phyloP scores from a whole-genome alignment of 164 flowering plant species.

The Vitis rupestris region DNA sequence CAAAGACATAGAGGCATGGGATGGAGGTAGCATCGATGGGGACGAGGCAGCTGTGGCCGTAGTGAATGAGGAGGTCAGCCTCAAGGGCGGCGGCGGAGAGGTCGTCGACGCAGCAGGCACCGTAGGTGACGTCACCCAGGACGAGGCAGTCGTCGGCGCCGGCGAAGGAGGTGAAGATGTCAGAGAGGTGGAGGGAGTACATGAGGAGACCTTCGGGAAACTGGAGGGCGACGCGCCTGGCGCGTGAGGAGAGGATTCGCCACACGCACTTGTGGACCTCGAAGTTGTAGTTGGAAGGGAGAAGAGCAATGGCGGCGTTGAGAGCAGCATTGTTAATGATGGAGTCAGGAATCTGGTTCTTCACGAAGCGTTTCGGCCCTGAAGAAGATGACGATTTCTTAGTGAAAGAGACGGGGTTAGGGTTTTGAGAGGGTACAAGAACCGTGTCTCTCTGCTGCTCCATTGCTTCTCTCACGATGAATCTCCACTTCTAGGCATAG shows the following conservation, averaged over 20 bases:
- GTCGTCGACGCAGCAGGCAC: conserved; percentile 97
- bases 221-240: conserved; percentile 88
- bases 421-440: no score
- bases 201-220: conserved; percentile 96
- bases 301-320: conserved; percentile 73
- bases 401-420: no score
- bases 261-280: conserved; percentile 91
- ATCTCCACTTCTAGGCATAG: no score
- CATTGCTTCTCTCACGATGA: no score
- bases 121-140: conserved; percentile 95
- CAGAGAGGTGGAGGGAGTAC: conserved; percentile 81
- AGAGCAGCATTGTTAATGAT: conserved; percentile 64
- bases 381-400: neutral
- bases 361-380: conserved; percentile 77
- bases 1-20: conserved; percentile 87
- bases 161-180: conserved; percentile 73
- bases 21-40: conserved; percentile 69
- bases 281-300: conserved; percentile 86
- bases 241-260: conserved; percentile 57
- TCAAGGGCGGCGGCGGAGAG: conserved; percentile 77
- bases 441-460: no score
- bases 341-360: conserved; percentile 81
- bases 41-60: conserved; percentile 90
- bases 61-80: conserved; percentile 83
- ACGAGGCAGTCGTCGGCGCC: conserved; percentile 60